A percentile compares a stretch with the other conserved stretches of the same genome.
Evolutionary conservation across 2,329 filamentous ascomycete genomes (phyloP).

Genomic region (Ophiostoma himal-ulmi): DNA sequence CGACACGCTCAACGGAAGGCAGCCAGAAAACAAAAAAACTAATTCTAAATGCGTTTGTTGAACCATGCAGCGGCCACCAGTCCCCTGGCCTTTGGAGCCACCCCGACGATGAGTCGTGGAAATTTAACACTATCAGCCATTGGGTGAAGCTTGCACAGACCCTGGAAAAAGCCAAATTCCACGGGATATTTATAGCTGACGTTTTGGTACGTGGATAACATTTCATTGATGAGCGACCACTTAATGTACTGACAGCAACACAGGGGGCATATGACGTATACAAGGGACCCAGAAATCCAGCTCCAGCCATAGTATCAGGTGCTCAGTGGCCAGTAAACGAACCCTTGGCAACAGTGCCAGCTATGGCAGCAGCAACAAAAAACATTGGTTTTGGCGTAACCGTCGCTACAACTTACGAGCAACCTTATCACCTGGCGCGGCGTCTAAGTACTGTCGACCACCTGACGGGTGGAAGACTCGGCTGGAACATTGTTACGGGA

Average conservation of each 20-base stretch:
- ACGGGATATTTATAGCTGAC: constrained; percentile 17
- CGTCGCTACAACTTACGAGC: constrained; percentile 16
- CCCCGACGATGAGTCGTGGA: constrained; percentile 55
- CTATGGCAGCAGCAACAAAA: constrained; percentile 22
- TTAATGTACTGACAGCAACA: neutral
- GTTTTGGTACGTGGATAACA: neutral
- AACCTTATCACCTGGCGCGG: constrained; percentile 20
- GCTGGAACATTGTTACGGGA: constrained; percentile 28
- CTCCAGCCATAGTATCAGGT: neutral
- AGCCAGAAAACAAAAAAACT: constrained; percentile 8
- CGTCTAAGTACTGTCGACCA: constrained; percentile 23
- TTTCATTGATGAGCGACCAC: no score
- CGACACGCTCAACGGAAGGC: neutral
- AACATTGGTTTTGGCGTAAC: constrained; percentile 22
- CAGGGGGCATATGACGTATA: constrained; percentile 14
- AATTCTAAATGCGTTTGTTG: constrained; percentile 22
- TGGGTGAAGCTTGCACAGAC: constrained; percentile 16
- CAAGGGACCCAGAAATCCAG: constrained; percentile 10
- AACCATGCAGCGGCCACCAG: constrained; percentile 40
- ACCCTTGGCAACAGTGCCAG: constrained; percentile 15
- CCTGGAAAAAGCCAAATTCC: constrained; percentile 6
- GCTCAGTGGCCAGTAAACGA: constrained; percentile 16
- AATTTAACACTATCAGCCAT: constrained; percentile 49
- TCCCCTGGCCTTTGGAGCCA: constrained; percentile 52
- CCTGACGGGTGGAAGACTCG: constrained; percentile 18